A percentile compares a stretch with the other conserved stretches of the same genome.
Evolutionary conservation across 371 early-diverging fungal species (phyloP).

Genomic region (Actinomortierella ambigua): DNA sequence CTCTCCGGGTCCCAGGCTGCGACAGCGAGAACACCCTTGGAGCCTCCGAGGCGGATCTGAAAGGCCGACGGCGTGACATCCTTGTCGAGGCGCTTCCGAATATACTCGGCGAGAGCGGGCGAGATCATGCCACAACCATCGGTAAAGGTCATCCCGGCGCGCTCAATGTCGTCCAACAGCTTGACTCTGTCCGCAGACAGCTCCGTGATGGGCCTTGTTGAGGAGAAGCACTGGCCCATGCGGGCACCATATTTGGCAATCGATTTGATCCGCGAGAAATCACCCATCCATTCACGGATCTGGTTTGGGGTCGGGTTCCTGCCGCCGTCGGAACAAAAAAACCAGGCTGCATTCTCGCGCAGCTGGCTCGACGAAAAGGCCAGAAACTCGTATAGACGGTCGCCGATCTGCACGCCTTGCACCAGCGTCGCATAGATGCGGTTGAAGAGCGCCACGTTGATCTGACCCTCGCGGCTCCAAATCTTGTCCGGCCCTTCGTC

Average conservation of each 20-base stretch:
- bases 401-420: slow-evolving; percentile 65
- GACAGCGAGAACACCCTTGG: slow-evolving; percentile 73
- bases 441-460: slow-evolving; percentile 54
- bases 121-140: slow-evolving; percentile 89
- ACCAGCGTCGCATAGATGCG: slow-evolving; percentile 55
- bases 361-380: slow-evolving; percentile 76
- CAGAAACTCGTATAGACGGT: slow-evolving; percentile 68
- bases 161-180: slow-evolving; percentile 61
- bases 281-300: slow-evolving; percentile 79
- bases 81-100: slow-evolving; percentile 57
- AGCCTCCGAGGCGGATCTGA: slow-evolving; percentile 83
- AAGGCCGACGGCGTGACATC: slow-evolving; percentile 68
- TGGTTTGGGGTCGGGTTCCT: slow-evolving; percentile 49
- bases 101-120: slow-evolving; percentile 52
- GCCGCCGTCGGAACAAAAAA: slow-evolving; percentile 51
- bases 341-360: slow-evolving; percentile 76
- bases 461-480: slow-evolving; percentile 31
- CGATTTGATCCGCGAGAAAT: slow-evolving; percentile 67
- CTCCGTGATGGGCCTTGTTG: slow-evolving; percentile 57
- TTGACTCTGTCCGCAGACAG: slow-evolving; percentile 47
- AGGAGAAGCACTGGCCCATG: slow-evolving; percentile 82
- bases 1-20: slow-evolving; percentile 7
- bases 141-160: slow-evolving; percentile 67
- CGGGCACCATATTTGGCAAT: slow-evolving; percentile 76
- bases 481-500: slow-evolving; percentile 64